Conservation (phyloP, 768 basidiomycete species). For the Tulasnella sp. region DNA sequence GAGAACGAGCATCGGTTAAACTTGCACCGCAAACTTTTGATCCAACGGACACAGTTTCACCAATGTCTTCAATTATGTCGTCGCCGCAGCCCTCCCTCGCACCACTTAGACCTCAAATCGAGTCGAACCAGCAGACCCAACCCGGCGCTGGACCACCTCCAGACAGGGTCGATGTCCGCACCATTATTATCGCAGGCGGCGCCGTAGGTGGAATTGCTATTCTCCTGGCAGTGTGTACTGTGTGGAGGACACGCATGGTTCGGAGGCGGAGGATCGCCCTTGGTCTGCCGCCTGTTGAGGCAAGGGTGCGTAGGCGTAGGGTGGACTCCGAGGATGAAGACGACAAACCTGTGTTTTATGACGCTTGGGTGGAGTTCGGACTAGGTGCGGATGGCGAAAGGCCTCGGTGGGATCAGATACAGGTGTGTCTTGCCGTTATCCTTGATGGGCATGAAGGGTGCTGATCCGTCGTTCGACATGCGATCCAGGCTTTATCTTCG, state of each 20-base stretch:
- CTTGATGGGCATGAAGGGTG: neutral
- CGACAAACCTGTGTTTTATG: neutral
- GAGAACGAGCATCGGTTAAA: neutral
- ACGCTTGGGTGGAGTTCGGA: neutral
- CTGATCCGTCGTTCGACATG: neutral
- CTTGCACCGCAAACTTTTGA: neutral
- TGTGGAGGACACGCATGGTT: neutral
- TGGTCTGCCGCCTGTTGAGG: neutral
- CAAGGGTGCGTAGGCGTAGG: neutral
- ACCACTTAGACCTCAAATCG: neutral
- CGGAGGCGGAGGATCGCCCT: neutral
- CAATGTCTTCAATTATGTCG: neutral
- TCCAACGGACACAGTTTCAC: neutral
- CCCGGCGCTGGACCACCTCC: neutral
- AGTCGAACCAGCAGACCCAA: neutral
- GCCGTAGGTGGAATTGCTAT: neutral
- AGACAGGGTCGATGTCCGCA: neutral
- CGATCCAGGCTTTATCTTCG: neutral
- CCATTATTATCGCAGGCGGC: neutral
- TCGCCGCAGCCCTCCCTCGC: neutral
- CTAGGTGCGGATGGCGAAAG: neutral
- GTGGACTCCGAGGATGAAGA: neutral
- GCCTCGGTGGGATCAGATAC: neutral
- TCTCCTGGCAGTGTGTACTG: neutral
- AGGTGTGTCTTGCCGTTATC: neutral